These are phyloP conservation scores for Boletus rubropictus DNA, from an alignment of 768 basidiomycete species.

Conservation along the genomic window DNA sequence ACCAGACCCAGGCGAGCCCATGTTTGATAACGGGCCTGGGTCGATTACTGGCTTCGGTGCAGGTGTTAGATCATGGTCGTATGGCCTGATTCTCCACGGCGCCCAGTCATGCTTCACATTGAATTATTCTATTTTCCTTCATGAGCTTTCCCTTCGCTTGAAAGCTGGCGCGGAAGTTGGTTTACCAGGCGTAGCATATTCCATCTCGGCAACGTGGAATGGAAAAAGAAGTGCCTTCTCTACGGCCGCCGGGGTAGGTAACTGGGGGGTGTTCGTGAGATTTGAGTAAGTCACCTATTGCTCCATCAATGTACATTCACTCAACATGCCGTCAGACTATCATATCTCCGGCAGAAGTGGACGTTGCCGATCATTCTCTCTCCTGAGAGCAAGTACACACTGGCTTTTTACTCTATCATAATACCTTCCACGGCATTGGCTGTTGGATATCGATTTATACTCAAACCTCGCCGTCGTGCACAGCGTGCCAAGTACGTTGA, in stretches of 20 bases:
- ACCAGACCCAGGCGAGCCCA: slow-evolving; percentile 20
- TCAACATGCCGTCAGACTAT: slow-evolving; percentile 35
- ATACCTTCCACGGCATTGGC: slow-evolving; percentile 50
- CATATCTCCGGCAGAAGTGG: slow-evolving; percentile 53
- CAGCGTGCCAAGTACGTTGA: slow-evolving; percentile 47
- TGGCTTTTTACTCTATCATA: slow-evolving; percentile 48
- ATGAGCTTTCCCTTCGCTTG: slow-evolving; percentile 51
- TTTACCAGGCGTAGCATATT: slow-evolving; percentile 39
- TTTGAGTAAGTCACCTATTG: slow-evolving; percentile 41
- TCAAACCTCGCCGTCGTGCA: slow-evolving; percentile 50
- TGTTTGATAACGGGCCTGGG: slow-evolving; percentile 33
- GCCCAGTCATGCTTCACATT: slow-evolving; percentile 44
- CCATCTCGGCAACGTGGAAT: slow-evolving; percentile 46
- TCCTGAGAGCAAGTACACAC: slow-evolving; percentile 37
- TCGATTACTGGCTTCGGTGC: slow-evolving; percentile 48
- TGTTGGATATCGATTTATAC: slow-evolving; percentile 51
- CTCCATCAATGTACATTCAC: slow-evolving; percentile 12
- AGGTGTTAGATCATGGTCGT: slow-evolving; percentile 42
- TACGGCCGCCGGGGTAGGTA: slow-evolving; percentile 40
- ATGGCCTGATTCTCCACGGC: slow-evolving; percentile 45
- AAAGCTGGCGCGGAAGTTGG: slow-evolving; percentile 47
- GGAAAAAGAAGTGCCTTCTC: slow-evolving; percentile 40
- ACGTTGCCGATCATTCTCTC: slow-evolving; percentile 55
- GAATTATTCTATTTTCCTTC: slow-evolving; percentile 47
- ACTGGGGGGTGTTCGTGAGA: slow-evolving; percentile 45